These are phyloP conservation scores for Ceratobasidium sp. DNA, from an alignment of 1,284 basidiomycete genomes.

Conservation along the genomic window DNA sequence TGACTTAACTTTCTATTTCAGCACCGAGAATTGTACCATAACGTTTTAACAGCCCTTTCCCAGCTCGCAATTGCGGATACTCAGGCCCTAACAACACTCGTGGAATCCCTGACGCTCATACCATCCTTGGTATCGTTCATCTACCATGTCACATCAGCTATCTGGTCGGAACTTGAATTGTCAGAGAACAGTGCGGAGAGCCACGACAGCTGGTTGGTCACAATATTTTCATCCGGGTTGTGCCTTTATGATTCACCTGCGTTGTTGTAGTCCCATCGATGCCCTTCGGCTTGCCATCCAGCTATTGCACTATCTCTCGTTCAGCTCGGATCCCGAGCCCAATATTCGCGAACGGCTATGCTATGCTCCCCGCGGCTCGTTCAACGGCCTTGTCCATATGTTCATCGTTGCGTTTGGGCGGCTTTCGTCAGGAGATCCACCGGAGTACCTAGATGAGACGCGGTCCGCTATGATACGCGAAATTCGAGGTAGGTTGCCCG, in stretches of 20 bases:
- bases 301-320: slow-evolving; percentile 70
- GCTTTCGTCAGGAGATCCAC: slow-evolving; percentile 75
- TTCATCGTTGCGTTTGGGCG: slow-evolving; percentile 81
- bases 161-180: slow-evolving; percentile 73
- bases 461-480: slow-evolving; percentile 16
- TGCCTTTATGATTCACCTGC: slow-evolving; percentile 36
- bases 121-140: slow-evolving; percentile 70
- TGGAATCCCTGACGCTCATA: slow-evolving; percentile 65
- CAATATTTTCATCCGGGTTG: slow-evolving; percentile 44
- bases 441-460: slow-evolving; percentile 63
- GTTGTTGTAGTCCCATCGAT: slow-evolving; percentile 60
- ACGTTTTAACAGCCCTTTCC: slow-evolving; percentile 48
- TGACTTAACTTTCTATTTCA: not conserved
- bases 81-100: slow-evolving; percentile 63
- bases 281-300: slow-evolving; percentile 64
- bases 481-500: slow-evolving; percentile 14
- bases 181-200: slow-evolving; percentile 31
- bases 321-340: slow-evolving; percentile 57
- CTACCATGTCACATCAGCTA: slow-evolving; percentile 61
- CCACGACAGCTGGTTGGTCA: slow-evolving; percentile 56
- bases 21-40: slow-evolving; percentile 23
- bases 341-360: slow-evolving; percentile 68
- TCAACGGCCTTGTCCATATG: slow-evolving; percentile 76
- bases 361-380: slow-evolving; percentile 62
- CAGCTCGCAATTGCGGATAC: slow-evolving; percentile 65